Percentiles rank a stretch among this genome's conserved stretches.
phyloP scores from a whole-genome alignment of 495 filamentous ascomycete genomes.

The Aspergillus sparsus region DNA sequence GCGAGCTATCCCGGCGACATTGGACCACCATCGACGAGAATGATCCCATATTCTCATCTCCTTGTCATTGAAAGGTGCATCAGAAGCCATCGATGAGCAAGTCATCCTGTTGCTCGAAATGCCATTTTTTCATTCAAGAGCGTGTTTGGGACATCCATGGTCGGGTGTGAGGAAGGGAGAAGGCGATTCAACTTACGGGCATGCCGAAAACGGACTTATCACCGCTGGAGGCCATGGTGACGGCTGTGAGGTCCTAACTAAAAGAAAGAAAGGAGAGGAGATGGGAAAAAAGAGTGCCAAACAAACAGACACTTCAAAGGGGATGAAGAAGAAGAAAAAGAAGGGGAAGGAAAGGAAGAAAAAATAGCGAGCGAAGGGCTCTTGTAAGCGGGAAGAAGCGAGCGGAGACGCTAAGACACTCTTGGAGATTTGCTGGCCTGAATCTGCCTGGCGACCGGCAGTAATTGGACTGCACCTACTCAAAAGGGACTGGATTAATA shows the following conservation, averaged over 20 bases:
- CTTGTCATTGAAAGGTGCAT: background rate
- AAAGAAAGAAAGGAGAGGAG: slow-evolving; percentile 46
- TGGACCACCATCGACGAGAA: slow-evolving; percentile 1
- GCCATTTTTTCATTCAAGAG: slow-evolving; percentile 9
- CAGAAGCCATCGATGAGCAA: background rate
- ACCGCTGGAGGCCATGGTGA: slow-evolving; percentile 52
- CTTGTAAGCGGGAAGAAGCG: slow-evolving; percentile 48
- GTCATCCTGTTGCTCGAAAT: background rate
- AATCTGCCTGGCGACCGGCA: slow-evolving; percentile 16
- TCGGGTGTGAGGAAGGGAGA: slow-evolving; percentile 12
- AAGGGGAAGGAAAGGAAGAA: slow-evolving; percentile 39
- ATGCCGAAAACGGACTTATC: slow-evolving; percentile 90
- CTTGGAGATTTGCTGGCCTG: slow-evolving; percentile 21
- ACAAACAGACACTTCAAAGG: slow-evolving; percentile 41
- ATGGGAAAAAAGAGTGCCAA: slow-evolving; percentile 41
- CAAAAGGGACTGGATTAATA: slow-evolving; percentile 12
- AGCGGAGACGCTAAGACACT: slow-evolving; percentile 37
- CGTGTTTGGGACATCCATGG: slow-evolving; percentile 14
- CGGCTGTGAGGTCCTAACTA: slow-evolving; percentile 44
- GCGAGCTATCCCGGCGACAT: slow-evolving; percentile 20
- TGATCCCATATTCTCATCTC: background rate
- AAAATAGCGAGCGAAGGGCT: slow-evolving; percentile 45
- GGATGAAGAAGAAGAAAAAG: slow-evolving; percentile 39
- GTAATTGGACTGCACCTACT: slow-evolving; percentile 9
- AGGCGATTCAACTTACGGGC: slow-evolving; percentile 53